Evolutionary conservation across 2,329 filamentous ascomycete species (phyloP), one percentile per base, ranked within the genome.

Genomic region (Pleurostoma richardsiae): DNA sequence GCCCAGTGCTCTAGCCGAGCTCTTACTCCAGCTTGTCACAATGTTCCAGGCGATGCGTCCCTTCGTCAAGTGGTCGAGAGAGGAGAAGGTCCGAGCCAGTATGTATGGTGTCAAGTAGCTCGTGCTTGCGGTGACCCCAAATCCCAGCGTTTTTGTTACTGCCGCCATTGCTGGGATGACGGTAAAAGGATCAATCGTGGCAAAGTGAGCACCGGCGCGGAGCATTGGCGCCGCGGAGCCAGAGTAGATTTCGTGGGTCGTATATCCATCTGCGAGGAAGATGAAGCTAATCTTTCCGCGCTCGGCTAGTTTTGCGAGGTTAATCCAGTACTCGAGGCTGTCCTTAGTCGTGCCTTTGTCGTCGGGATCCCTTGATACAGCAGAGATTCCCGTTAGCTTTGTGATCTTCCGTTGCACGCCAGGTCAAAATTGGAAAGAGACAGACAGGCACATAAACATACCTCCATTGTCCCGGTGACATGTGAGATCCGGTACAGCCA

Each of bases 1-100:
- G 1, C 72, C 73, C 50, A 71, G 69, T 10, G 72, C 73, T n/a
- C 68, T 61, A 3, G 73, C 72, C 4, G 73, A 70, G 8, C 65
- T 69, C 36, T 74, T 69, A 2, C 73, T 57, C 48, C 74, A 75
- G 7, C 63, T 68, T 0, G 73, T 77, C 0, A 77, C 73, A 33
- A 76, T 71, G 43, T 78, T 78, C 74, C 73, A 76, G 0, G 61
- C 67, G 5, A 69, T 57, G 4, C 64, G 46, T 1, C 66, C 66
- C 11, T 61, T 59, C 1, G 62, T 65, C 10, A 67, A 51, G 33
- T 68, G 65, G 47, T 68, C 64, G 8, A 68, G 52, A 0, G 63
- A 64, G 3, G 62, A 56, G 43, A 67, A 66, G 10, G 57, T 52
- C 28, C 63, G 51, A 1, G 66, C 66, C 11, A 69, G 48, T 0